Evolutionary conservation across 352 stramenopile genomes (phyloP).

Genomic region (Phytophthora fragariaefolia): DNA sequence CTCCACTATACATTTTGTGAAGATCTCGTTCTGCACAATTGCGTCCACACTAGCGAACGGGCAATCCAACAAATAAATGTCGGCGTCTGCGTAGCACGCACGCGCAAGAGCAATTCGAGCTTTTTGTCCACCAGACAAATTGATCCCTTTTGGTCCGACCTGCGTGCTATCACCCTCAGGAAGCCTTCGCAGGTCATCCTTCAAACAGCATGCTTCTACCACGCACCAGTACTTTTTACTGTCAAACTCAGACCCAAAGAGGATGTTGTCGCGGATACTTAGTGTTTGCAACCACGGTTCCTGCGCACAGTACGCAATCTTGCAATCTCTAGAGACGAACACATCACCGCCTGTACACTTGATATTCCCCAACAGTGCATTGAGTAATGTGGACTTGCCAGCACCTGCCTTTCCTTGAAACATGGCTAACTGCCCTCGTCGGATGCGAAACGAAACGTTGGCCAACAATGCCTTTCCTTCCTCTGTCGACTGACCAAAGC

Average conservation of each 20-base stretch:
- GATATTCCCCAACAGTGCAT: slow-evolving; percentile 56
- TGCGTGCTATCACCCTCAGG: slow-evolving; percentile 65
- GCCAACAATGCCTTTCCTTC: slow-evolving; percentile 50
- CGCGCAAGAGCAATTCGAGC: slow-evolving; percentile 62
- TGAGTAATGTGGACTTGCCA: slow-evolving; percentile 70
- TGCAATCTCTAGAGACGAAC: slow-evolving; percentile 42
- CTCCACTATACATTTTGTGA: slow-evolving; percentile 61
- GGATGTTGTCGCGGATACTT: slow-evolving; percentile 96
- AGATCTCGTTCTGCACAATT: slow-evolving; percentile 65
- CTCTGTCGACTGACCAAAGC: slow-evolving; percentile 45
- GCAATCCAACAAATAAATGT: slow-evolving; percentile 60
- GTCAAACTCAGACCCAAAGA: slow-evolving; percentile 92
- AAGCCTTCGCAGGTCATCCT: slow-evolving; percentile 49
- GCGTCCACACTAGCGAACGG: slow-evolving; percentile 64
- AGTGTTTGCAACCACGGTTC: slow-evolving; percentile 97
- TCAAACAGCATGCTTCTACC: slow-evolving; percentile 62
- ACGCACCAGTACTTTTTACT: slow-evolving; percentile 67
- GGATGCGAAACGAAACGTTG: slow-evolving; percentile 57
- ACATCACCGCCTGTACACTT: slow-evolving; percentile 47
- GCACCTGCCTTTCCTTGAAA: slow-evolving; percentile 64
- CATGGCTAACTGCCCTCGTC: slow-evolving; percentile 59
- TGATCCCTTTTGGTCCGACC: slow-evolving; percentile 58
- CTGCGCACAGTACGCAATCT: slow-evolving; percentile 89
- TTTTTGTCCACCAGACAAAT: slow-evolving; percentile 65
- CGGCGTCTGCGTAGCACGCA: slow-evolving; percentile 59